A percentile compares a stretch with the other conserved stretches of the same genome.
Conservation (phyloP, 352 stramenopile species). For the Porosira glacialis region DNA sequence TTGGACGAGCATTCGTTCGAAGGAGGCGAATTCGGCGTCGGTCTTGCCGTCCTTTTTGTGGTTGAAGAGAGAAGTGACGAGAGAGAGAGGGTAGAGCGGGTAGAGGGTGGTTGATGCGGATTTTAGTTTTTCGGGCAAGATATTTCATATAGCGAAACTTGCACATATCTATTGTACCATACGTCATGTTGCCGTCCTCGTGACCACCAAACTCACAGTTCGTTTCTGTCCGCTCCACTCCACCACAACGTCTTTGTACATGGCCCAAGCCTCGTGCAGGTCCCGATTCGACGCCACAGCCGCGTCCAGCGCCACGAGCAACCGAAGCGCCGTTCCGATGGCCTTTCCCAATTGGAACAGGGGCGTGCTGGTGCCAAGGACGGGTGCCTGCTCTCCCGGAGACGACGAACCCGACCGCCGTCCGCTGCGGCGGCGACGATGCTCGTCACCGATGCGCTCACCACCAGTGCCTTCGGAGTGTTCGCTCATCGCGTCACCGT, state of each 20-base stretch:
- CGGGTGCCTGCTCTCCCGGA: constrained; percentile 22
- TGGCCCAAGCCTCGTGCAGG: constrained; percentile 54
- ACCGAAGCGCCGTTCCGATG: constrained; percentile 39
- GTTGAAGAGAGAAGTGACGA: too few relatives aligned
- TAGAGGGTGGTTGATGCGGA: too few relatives aligned
- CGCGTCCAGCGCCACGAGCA: constrained; percentile 50
- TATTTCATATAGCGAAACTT: too few relatives aligned
- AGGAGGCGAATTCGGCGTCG: constrained; percentile 48
- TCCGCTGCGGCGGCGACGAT: too few relatives aligned
- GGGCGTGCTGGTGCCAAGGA: constrained; percentile 27
- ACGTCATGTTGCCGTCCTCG: too few relatives aligned
- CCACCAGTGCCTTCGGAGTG: constrained; percentile 1
- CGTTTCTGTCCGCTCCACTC: constrained; percentile 47
- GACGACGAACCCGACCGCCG: too few relatives aligned
- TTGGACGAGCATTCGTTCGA: constrained; percentile 57
- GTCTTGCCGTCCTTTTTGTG: constrained; percentile 20
- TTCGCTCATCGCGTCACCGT: constrained; percentile 2
- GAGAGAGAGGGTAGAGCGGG: too few relatives aligned
- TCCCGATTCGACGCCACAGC: constrained; percentile 47
- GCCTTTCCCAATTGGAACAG: constrained; percentile 45
- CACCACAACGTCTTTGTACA: constrained; percentile 65
- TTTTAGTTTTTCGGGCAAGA: constrained; percentile 3
- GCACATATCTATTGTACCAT: too few relatives aligned
- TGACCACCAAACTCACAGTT: constrained; percentile 23
- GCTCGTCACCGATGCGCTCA: background rate